Base-by-base conservation (phyloP, 2,329 filamentous ascomycete genomes). In the Saccharata proteae region DNA sequence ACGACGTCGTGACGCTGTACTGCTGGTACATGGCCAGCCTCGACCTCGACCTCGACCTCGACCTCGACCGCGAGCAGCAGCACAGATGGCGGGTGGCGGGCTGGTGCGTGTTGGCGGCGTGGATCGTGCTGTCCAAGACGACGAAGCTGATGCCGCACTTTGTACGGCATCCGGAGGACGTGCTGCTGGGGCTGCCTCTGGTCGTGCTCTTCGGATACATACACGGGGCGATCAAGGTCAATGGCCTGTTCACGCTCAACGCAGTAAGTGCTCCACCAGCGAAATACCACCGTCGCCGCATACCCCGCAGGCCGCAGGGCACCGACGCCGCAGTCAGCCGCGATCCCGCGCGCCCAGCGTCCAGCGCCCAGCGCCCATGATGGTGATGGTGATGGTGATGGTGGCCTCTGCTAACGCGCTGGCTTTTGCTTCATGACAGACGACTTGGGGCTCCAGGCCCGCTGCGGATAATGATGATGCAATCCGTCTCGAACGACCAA, bases 381-480 rank as follows among this genome's bases (percentile, higher is more conserved):
- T 22, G 12, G 12, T 13, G 15, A 11, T 13, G n/a, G n/a, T n/a
- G n/a, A n/a, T n/a, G n/a, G 3, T 26, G 19, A 21, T 21, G 19
- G n/a, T 7, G 19, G n/a, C 17, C 16, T 10, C 20, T 26, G 26
- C 35, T 40, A 19, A 40, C 32, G 21, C 4, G 31, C 14, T 25
- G 14, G 19, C 10, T 10, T 20, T 10, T 9, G 14, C 27, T 44
- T 29, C 40, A 37, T 26, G 30, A 36, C 51, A 94, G 86, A 94
- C 86, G 26, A 88, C 85, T 31, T 94, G 86, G 86, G 86, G 86
- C 50, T 93, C 84, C 59, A 79, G 86, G 57, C 82, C 84, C 46
- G 86, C 90, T 46, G 86, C 84, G 50, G 86, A 94, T 57, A 71
- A 79, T 43, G 80, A 92, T 45, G 52, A 57, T 40, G 54, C 54